Conservation (phyloP, 2,329 filamentous ascomycete genomes). For the Fusarium nanum region DNA sequence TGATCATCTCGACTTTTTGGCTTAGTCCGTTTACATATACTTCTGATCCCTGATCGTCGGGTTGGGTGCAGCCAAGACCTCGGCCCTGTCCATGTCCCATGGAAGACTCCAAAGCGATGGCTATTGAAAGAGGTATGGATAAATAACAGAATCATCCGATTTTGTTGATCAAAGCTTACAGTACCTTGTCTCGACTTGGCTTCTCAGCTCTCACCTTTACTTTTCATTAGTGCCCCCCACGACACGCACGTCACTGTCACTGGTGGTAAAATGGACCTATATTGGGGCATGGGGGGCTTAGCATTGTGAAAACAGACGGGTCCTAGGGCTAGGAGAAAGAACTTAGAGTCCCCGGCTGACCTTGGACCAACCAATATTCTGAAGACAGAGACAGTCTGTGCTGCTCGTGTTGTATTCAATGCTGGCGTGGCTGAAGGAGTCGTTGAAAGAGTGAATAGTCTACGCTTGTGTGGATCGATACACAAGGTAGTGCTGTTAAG, state of each 20-base stretch:
- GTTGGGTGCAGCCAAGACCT: constrained; percentile 13
- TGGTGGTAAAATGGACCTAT: constrained; percentile 19
- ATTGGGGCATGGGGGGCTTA: constrained; percentile 16
- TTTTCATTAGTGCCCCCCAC: constrained; percentile 31
- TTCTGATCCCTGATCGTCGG: constrained; percentile 28
- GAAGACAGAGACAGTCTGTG: constrained; percentile 1
- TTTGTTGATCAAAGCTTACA: constrained; percentile 1
- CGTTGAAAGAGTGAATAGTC: neutral
- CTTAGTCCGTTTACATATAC: neutral
- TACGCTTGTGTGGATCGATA: neutral
- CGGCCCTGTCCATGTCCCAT: neutral
- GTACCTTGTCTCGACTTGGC: constrained; percentile 14
- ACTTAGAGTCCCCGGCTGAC: neutral
- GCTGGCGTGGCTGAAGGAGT: neutral
- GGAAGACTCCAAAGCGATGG: neutral
- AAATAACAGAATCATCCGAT: constrained; percentile 3
- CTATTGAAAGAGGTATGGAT: neutral
- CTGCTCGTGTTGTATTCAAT: neutral
- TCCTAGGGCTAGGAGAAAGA: constrained; percentile 22
- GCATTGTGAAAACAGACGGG: constrained; percentile 4
- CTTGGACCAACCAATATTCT: neutral
- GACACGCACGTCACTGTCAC: constrained; percentile 32
- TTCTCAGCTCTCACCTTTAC: constrained; percentile 1
- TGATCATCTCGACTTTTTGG: constrained; percentile 14
- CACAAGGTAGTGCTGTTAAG: constrained; percentile 4